Evolutionary conservation across 495 filamentous ascomycete species (phyloP).

Genomic region (Daldinia decipiens): DNA sequence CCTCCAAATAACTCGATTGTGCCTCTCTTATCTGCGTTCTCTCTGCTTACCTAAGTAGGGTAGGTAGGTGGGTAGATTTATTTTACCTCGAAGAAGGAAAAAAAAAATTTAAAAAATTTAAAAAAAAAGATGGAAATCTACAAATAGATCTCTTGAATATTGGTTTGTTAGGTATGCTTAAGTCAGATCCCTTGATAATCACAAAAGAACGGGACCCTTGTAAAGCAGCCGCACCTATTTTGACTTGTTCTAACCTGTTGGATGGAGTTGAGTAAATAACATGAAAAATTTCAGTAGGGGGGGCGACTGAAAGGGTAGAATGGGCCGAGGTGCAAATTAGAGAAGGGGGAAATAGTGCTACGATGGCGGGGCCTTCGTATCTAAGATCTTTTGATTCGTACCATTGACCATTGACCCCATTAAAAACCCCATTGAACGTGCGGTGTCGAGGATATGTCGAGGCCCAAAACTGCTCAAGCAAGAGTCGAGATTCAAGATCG

Average conservation of each 20-base stretch:
- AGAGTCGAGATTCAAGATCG: conserved; percentile 27
- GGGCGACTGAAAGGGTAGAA: conserved; percentile 9
- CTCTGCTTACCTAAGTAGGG: background rate
- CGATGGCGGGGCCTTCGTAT: conserved; percentile 35
- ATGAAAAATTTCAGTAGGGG: conserved; percentile 25
- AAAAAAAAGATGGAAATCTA: background rate
- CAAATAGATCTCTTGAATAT: background rate
- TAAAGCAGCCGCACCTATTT: background rate
- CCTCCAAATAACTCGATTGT: conserved; percentile 12
- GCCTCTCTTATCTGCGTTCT: background rate
- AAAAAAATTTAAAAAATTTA: no score
- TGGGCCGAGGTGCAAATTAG: conserved; percentile 37
- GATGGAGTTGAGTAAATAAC: background rate
- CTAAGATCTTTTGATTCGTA: conserved; percentile 25
- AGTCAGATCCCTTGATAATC: background rate
- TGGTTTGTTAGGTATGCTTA: background rate
- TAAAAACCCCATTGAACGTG: conserved; percentile 1
- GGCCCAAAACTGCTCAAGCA: background rate
- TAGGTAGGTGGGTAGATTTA: no score
- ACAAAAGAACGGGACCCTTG: background rate
- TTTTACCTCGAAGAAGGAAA: no score
- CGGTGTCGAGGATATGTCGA: conserved; percentile 4
- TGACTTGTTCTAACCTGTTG: background rate
- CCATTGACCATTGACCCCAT: background rate
- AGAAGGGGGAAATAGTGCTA: conserved; percentile 22